A percentile compares a stretch with the other conserved stretches of the same genome.
Evolutionary conservation across 345 rosid species (phyloP).

Genomic region (Alliaria petiolata): DNA sequence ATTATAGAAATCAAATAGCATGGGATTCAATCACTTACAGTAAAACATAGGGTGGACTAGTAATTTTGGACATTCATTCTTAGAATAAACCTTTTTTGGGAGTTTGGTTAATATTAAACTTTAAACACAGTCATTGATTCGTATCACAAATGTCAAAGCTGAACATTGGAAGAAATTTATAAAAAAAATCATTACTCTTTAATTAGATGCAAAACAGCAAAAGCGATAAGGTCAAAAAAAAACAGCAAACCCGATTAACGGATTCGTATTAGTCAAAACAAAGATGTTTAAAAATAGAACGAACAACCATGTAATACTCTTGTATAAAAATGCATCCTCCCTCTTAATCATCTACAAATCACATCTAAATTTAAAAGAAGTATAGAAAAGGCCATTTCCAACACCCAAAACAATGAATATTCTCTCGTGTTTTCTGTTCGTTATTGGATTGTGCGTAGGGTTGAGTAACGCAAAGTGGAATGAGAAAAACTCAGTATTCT

Average conservation of each 20-base stretch:
- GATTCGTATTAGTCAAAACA: neutral
- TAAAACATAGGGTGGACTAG: no score
- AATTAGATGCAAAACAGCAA: neutral
- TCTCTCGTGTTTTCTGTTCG: neutral
- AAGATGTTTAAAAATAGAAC: neutral
- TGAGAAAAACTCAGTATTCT: neutral
- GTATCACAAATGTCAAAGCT: neutral
- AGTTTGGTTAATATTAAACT: neutral
- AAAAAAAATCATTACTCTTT: neutral
- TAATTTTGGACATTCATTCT: no score
- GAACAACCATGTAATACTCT: neutral
- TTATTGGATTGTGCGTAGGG: neutral
- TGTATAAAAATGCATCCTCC: neutral
- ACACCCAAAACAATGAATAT: neutral
- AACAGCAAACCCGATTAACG: neutral
- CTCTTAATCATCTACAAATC: neutral
- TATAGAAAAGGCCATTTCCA: neutral
- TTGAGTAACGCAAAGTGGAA: neutral
- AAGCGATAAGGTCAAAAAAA: neutral
- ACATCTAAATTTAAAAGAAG: neutral
- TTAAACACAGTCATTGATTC: neutral
- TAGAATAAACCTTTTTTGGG: no score
- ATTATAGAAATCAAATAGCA: no score
- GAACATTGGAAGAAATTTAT: neutral
- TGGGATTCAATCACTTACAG: no score